These are phyloP conservation scores for Nigrospora oryzae DNA, from an alignment of 2,329 filamentous ascomycete genomes.

Conservation along the genomic window DNA sequence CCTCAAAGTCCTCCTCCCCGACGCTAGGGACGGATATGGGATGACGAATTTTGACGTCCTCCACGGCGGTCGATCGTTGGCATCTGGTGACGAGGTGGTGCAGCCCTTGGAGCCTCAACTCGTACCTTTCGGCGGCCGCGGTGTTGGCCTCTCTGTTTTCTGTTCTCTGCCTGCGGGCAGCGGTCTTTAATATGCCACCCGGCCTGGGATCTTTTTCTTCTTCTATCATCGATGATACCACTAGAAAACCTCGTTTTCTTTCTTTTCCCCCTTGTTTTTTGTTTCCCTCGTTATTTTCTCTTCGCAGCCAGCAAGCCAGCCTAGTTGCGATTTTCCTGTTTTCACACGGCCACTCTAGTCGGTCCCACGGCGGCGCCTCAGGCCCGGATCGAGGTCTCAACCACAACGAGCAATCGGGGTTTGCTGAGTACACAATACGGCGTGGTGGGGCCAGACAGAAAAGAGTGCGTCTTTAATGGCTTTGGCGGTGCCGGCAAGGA, in stretches of 20 bases:
- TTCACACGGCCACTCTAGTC: too few species aligned
- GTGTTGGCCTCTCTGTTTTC: neutral
- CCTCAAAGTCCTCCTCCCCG: slow-evolving; percentile 23
- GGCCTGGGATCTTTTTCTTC: slow-evolving; percentile 8
- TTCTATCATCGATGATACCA: slow-evolving; percentile 22
- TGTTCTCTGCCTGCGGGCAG: neutral
- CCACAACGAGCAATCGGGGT: too few species aligned
- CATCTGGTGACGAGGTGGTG: neutral
- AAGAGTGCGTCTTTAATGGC: too few species aligned
- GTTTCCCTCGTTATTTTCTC: neutral
- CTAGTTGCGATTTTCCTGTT: too few species aligned
- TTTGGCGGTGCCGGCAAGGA: too few species aligned
- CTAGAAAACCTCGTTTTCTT: slow-evolving; percentile 16
- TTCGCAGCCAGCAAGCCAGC: neutral
- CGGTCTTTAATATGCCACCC: slow-evolving; percentile 10
- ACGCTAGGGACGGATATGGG: slow-evolving; percentile 21
- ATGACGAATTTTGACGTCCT: slow-evolving; percentile 11
- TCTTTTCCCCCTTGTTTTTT: slow-evolving; percentile 5
- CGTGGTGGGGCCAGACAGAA: too few species aligned
- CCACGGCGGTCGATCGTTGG: neutral
- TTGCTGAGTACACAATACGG: too few species aligned
- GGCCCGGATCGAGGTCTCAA: too few species aligned
- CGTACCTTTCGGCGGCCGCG: neutral
- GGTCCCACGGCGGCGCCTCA: too few species aligned
- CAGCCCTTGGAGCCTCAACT: neutral